These are phyloP conservation scores for Pisolithus thermaeus DNA, from an alignment of 1,284 basidiomycete species.

Conservation along the genomic window DNA sequence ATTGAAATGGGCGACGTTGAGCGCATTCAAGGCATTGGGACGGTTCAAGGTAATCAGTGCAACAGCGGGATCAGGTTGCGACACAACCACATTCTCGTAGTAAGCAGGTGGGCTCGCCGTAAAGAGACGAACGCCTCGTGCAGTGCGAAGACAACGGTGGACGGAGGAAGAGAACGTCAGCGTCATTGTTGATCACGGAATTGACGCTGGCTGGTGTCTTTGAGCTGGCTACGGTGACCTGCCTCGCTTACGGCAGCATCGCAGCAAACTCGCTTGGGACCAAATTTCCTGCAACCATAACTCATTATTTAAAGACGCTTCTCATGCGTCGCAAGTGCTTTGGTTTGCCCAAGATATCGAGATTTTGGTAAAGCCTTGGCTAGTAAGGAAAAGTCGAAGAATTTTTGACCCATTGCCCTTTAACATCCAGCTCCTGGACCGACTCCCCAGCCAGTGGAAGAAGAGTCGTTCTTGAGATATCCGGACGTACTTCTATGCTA, in stretches of 20 bases:
- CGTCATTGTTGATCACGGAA: not conserved
- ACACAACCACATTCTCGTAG: constrained; percentile 74
- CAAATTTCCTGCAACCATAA: too few relatives aligned
- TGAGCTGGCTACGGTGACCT: too few relatives aligned
- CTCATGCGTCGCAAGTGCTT: too few relatives aligned
- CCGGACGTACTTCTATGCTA: too few relatives aligned
- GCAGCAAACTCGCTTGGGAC: not conserved
- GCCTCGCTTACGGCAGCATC: not conserved
- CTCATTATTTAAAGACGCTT: too few relatives aligned
- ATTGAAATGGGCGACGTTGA: constrained; percentile 74
- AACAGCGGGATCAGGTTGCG: constrained; percentile 71
- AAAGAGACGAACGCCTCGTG: constrained; percentile 15
- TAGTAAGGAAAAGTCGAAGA: too few relatives aligned
- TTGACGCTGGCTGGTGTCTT: not conserved
- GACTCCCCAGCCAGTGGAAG: too few relatives aligned
- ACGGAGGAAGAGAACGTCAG: not conserved
- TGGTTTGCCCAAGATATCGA: too few relatives aligned
- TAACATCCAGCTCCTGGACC: too few relatives aligned
- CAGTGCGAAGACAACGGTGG: constrained; percentile 1
- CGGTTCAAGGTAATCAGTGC: constrained; percentile 91
- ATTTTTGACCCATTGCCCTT: too few relatives aligned
- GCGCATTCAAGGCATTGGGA: constrained; percentile 93
- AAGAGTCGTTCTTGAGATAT: too few relatives aligned
- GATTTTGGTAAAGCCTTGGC: too few relatives aligned
- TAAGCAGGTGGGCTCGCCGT: constrained; percentile 13